Evolutionary conservation across 208 protist species (phyloP), one percentile per base, ranked within the genome.

Genomic region (Phytomonas sp.): DNA sequence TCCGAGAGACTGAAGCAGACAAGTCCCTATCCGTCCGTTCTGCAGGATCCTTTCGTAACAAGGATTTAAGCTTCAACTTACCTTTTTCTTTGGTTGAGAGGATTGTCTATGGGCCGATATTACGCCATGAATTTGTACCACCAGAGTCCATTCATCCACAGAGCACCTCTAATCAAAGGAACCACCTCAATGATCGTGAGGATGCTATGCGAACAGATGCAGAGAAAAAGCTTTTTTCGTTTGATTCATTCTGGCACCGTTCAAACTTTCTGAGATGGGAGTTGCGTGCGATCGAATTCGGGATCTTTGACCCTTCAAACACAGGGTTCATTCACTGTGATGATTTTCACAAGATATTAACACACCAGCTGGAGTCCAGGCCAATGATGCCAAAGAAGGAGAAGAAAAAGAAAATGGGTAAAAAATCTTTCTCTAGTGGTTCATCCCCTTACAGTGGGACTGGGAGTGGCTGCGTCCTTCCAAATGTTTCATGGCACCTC

Each of bases 281-380:
- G 67, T 74, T 92, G 65, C 78, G 84, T 11, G 82, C 76, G 8
- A 62, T 93, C 45, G 84, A 87, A 76, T 90, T 89, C 60, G 74
- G 82, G 32, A 68, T 86, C 0, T 84, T 80, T 37, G 87, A 90
- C 61, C 69, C 72, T 40, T 11, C 56, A 36, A 88, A 90, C 77
- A 86, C 62, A 0, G 80, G 84, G 19, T 23, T 69, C 70, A 88
- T 90, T 45, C 71, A 70, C 6, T 29, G 87, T 31, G 60, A 75
- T 16, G 78, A 93, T 37, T 86, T 82, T 70, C 4, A 60, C 19
- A 62, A 7, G 67, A 8, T 16, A 4, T 33, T 42, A 60, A 32
- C 33, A 30, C 49, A 49, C 3, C 36, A n/a, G 45, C 2, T 29
- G 29, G 63, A 30, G 2, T 52, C 4, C 30, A 31, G 23, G 30